Conservation (phyloP, 345 rosid genomes). For the Rubroshorea leprosula region DNA sequence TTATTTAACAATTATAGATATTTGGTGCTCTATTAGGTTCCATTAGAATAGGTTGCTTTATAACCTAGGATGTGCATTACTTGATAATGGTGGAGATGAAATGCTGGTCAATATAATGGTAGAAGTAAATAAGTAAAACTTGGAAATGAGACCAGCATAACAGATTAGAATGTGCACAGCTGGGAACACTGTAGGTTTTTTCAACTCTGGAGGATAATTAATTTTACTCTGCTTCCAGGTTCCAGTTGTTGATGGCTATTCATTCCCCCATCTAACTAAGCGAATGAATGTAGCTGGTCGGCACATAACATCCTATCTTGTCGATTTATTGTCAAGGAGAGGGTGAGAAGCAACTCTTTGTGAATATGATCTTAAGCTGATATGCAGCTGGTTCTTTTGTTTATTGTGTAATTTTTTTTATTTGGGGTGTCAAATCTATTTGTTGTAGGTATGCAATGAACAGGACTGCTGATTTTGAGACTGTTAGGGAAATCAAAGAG, state of each 20-base stretch:
- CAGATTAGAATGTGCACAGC: not conserved
- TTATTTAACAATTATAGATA: too few relatives aligned
- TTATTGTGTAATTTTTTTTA: too few relatives aligned
- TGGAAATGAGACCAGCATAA: not conserved
- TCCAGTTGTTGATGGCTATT: slow-evolving; percentile 97
- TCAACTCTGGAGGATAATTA: slow-evolving; percentile 20
- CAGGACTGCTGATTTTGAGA: slow-evolving; percentile 92
- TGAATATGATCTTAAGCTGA: slow-evolving; percentile 4
- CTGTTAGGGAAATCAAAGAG: slow-evolving; percentile 95
- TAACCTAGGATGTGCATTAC: too few relatives aligned
- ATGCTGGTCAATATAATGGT: not conserved
- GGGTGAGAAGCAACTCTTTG: slow-evolving; percentile 51
- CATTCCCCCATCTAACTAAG: slow-evolving; percentile 97
- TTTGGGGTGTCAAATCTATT: slow-evolving; percentile 15
- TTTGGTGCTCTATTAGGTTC: too few relatives aligned
- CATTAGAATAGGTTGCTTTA: not conserved
- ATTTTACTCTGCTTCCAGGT: slow-evolving; percentile 45
- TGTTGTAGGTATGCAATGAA: slow-evolving; percentile 83
- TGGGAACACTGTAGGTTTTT: slow-evolving; percentile 7
- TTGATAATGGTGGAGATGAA: not conserved
- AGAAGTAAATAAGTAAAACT: too few relatives aligned
- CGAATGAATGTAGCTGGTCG: slow-evolving; percentile 99
- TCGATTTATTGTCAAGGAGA: slow-evolving; percentile 89
- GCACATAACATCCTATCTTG: too few relatives aligned
- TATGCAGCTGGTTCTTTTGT: not conserved